Evolutionary conservation across 306 rosid species (phyloP).

Genomic region (Rosa rugosa): DNA sequence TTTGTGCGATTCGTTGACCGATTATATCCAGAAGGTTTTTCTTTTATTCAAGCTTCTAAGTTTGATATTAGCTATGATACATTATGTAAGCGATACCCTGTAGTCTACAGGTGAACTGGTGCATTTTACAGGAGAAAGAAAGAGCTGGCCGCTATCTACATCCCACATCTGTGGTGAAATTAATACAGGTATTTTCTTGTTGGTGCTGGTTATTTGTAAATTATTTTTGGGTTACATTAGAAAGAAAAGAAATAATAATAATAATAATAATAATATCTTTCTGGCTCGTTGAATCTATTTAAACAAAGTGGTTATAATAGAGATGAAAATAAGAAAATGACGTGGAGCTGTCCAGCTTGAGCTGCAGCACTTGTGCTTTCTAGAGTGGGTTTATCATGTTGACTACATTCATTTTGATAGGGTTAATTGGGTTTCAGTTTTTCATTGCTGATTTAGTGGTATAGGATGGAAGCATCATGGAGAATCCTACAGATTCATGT

Average conservation of each 20-base stretch:
- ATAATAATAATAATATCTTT: neutral
- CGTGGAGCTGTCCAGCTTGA: neutral
- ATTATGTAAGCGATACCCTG: neutral
- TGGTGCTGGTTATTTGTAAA: neutral
- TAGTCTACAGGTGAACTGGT: slow-evolving; percentile 4
- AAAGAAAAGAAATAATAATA: neutral
- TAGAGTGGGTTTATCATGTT: neutral
- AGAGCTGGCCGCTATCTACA: neutral
- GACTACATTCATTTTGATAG: neutral
- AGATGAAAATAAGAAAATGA: neutral
- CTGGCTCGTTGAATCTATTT: neutral
- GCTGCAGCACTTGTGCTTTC: neutral
- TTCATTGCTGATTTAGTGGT: neutral
- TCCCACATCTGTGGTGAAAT: slow-evolving; percentile 4
- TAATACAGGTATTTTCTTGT: neutral
- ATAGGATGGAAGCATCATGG: neutral
- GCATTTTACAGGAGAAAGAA: slow-evolving; percentile 5
- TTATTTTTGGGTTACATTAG: neutral
- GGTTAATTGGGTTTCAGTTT: neutral
- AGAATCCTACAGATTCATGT: neutral
- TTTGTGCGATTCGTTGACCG: neutral
- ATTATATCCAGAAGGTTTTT: slow-evolving; percentile 1
- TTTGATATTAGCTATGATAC: neutral
- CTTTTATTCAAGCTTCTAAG: neutral
- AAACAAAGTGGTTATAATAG: neutral